These are phyloP conservation scores for Tetracladium setigerum DNA, from an alignment of 495 filamentous ascomycete species.

Conservation along the genomic window DNA sequence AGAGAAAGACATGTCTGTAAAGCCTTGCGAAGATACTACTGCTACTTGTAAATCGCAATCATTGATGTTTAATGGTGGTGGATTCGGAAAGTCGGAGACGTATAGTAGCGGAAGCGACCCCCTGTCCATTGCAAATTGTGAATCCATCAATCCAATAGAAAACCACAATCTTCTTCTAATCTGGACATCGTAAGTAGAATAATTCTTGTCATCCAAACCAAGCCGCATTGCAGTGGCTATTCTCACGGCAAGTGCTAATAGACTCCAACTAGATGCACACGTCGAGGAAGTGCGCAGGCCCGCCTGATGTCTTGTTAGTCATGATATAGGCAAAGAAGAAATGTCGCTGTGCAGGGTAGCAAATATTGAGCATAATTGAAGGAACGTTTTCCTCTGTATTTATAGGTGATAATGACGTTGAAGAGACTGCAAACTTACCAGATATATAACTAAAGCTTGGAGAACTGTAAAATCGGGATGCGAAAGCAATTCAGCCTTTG, in stretches of 20 bases:
- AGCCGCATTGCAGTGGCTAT: not conserved
- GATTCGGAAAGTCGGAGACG: not conserved
- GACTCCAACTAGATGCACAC: not conserved
- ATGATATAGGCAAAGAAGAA: too few relatives aligned
- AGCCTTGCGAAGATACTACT: not conserved
- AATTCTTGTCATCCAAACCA: not conserved
- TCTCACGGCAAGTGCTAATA: not conserved
- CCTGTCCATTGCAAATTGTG: not conserved
- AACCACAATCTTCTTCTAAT: not conserved
- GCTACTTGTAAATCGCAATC: too few relatives aligned
- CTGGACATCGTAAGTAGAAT: not conserved
- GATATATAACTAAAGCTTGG: not conserved
- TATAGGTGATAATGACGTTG: too few relatives aligned
- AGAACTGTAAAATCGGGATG: not conserved
- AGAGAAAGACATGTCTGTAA: not conserved
- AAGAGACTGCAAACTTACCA: not conserved
- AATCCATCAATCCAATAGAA: not conserved
- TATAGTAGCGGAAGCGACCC: not conserved
- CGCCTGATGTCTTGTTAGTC: not conserved
- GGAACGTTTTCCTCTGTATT: too few relatives aligned
- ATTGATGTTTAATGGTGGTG: not conserved
- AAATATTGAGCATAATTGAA: too few relatives aligned
- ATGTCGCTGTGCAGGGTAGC: too few relatives aligned
- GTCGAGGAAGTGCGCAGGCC: not conserved
- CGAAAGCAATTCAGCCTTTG: not conserved